These are phyloP conservation scores for Fonsecaea pedrosoi DNA, from an alignment of 2,329 filamentous ascomycete species.

Conservation along the genomic window DNA sequence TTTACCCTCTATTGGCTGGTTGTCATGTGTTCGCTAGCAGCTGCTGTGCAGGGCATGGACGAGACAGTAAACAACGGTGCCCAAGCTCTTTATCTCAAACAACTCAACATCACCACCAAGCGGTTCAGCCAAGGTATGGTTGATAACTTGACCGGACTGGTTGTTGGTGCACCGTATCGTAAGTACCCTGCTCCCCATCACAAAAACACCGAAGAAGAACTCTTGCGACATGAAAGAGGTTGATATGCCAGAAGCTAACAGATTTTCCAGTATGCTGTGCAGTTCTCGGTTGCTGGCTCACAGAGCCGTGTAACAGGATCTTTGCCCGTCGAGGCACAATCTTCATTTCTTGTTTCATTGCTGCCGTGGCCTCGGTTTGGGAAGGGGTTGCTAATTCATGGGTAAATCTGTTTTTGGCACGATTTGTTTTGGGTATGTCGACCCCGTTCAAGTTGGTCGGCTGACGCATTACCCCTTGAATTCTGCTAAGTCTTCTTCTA, in stretches of 20 bases:
- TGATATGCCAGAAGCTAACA: background rate
- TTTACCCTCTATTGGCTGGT: conserved; percentile 57
- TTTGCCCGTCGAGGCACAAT: conserved; percentile 56
- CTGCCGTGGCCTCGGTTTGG: conserved; percentile 52
- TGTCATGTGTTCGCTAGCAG: conserved; percentile 59
- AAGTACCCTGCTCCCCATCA: background rate
- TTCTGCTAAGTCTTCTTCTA: background rate
- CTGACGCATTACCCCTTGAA: background rate
- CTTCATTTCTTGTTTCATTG: conserved; percentile 52
- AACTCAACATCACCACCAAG: conserved; percentile 32
- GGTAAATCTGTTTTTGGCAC: conserved; percentile 52
- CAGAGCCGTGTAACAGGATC: conserved; percentile 54
- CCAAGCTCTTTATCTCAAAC: conserved; percentile 40
- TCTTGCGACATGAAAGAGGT: background rate
- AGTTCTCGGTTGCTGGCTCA: conserved; percentile 56
- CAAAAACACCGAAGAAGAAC: background rate
- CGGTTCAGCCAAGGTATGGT: conserved; percentile 41
- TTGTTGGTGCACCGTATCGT: conserved; percentile 54
- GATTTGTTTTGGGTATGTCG: conserved; percentile 47
- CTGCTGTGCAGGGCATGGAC: conserved; percentile 62
- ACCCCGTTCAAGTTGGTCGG: background rate
- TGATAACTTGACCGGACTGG: conserved; percentile 50
- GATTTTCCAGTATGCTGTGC: conserved; percentile 47
- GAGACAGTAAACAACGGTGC: conserved; percentile 59
- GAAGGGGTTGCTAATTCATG: conserved; percentile 51